Evolutionary conservation across 805 yeast species (phyloP).

Genomic region (Pichia heedii): DNA sequence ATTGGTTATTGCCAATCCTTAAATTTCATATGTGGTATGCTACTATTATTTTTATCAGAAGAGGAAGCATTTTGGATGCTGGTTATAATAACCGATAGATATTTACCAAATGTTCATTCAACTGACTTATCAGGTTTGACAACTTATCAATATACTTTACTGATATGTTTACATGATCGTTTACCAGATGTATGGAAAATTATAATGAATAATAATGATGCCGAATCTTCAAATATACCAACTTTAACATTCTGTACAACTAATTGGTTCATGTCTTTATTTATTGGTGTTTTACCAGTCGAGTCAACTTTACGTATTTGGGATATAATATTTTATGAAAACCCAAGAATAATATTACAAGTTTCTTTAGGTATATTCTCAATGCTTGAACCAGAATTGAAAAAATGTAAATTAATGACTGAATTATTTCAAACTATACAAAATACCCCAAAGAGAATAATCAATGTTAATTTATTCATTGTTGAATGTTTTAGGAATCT

Average conservation of each 20-base stretch:
- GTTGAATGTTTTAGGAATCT: constrained; percentile 49
- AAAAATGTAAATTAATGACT: constrained; percentile 22
- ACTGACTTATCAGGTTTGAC: constrained; percentile 88
- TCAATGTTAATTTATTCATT: constrained; percentile 62
- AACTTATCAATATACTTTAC: constrained; percentile 87
- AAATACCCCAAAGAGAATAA: constrained; percentile 60
- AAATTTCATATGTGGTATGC: constrained; percentile 82
- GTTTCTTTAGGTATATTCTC: constrained; percentile 74
- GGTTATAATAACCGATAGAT: constrained; percentile 77
- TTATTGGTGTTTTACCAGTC: constrained; percentile 81
- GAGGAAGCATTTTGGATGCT: constrained; percentile 98
- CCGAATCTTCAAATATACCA: constrained; percentile 49
- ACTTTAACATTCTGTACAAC: constrained; percentile 91
- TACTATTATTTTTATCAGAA: constrained; percentile 79
- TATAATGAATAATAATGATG: constrained; percentile 25
- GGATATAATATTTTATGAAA: constrained; percentile 94
- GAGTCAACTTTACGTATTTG: constrained; percentile 84
- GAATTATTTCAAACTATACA: constrained; percentile 75
- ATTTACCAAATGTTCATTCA: constrained; percentile 87
- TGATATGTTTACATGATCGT: constrained; percentile 78
- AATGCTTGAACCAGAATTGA: constrained; percentile 58
- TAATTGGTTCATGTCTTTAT: constrained; percentile 97
- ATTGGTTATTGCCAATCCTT: constrained; percentile 95
- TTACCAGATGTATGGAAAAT: constrained; percentile 72
- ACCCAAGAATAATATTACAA: constrained; percentile 76